These are phyloP conservation scores for Cryphonectria parasitica DNA, from an alignment of 2,329 filamentous ascomycete species.

Conservation along the genomic window DNA sequence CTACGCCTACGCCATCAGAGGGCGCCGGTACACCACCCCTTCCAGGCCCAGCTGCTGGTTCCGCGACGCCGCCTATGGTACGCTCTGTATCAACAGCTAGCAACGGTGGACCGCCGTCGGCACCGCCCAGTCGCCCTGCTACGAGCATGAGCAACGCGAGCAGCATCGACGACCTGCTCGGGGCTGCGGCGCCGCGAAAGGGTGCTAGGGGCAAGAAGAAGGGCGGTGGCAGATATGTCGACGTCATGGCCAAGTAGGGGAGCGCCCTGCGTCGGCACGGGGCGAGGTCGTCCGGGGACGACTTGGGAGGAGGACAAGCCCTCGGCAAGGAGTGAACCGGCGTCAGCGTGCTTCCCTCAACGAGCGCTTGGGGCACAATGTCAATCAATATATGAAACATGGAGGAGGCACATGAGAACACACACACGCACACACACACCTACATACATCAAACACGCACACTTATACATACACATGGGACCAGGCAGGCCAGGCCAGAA, in stretches of 20 bases:
- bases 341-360: not conserved
- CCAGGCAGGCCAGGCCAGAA: not conserved
- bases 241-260: slow-evolving; percentile 81
- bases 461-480: slow-evolving; percentile 9
- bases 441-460: not conserved
- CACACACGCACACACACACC: slow-evolving; percentile 1
- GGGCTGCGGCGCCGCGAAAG: slow-evolving; percentile 72
- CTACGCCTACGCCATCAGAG: slow-evolving; percentile 25
- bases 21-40: slow-evolving; percentile 28
- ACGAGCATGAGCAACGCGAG: slow-evolving; percentile 91
- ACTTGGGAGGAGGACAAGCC: not conserved
- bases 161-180: slow-evolving; percentile 91
- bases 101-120: slow-evolving; percentile 45
- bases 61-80: slow-evolving; percentile 48
- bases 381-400: slow-evolving; percentile 16
- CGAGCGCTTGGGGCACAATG: not conserved
- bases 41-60: slow-evolving; percentile 31
- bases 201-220: slow-evolving; percentile 69
- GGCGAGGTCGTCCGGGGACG: not conserved
- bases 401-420: not conserved
- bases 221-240: slow-evolving; percentile 78
- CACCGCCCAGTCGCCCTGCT: slow-evolving; percentile 70
- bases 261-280: not conserved
- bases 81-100: slow-evolving; percentile 55
- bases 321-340: not conserved